Evolutionary conservation across 2,329 filamentous ascomycete genomes (phyloP).

Genomic region (Coniella lustricola): DNA sequence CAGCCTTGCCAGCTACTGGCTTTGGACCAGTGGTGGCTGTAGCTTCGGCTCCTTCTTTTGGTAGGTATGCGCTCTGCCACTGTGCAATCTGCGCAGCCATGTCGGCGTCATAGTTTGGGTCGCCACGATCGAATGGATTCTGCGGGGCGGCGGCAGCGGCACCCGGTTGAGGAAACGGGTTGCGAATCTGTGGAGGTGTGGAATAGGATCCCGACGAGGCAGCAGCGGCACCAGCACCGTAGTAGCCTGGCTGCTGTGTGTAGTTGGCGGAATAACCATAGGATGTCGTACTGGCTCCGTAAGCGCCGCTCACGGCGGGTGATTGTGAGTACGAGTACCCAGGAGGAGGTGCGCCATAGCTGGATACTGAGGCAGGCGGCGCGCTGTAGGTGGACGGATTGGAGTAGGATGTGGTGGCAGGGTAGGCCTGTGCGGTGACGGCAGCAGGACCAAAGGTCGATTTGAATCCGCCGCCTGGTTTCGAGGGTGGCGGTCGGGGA

Average conservation of each 20-base stretch:
- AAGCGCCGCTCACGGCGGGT: constrained; percentile 29
- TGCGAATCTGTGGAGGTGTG: constrained; percentile 63
- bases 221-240: constrained; percentile 32
- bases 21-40: constrained; percentile 18
- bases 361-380: constrained; percentile 29
- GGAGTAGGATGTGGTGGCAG: constrained; percentile 26
- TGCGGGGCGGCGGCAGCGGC: constrained; percentile 26
- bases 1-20: constrained; percentile 23
- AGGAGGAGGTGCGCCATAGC: constrained; percentile 35
- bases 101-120: constrained; percentile 60
- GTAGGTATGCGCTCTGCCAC: constrained; percentile 85
- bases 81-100: constrained; percentile 88
- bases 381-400: constrained; percentile 26
- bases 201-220: constrained; percentile 31
- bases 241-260: constrained; percentile 33
- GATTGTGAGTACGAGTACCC: constrained; percentile 22
- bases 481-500: constrained; percentile 64
- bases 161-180: constrained; percentile 68
- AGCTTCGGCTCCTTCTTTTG: constrained; percentile 44
- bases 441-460: constrained; percentile 43
- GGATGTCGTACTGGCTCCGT: constrained; percentile 21
- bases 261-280: constrained; percentile 21
- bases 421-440: constrained; percentile 23
- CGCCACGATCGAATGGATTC: constrained; percentile 20
- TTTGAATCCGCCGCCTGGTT: constrained; percentile 36